phyloP scores from a whole-genome alignment of 441 rosid genomes.

The Codiaeum variegatum region DNA sequence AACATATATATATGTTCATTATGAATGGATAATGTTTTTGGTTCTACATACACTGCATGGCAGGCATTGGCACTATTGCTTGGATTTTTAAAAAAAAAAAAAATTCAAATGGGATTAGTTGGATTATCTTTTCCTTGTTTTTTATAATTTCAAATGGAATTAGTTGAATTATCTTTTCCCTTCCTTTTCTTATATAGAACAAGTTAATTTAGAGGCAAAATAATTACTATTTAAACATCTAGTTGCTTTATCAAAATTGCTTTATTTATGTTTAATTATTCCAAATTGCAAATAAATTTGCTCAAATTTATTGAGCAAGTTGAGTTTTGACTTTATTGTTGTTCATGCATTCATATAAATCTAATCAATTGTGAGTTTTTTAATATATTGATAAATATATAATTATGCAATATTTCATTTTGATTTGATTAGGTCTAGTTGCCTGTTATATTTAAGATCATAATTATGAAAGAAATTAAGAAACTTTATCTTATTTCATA shows the following conservation, averaged over 20 bases:
- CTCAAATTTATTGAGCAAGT: background rate
- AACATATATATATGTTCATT: background rate
- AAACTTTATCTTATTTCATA: too few relatives aligned
- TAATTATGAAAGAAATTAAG: too few relatives aligned
- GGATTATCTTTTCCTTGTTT: too few relatives aligned
- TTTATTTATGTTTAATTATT: background rate
- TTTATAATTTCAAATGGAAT: background rate
- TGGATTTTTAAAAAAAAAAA: background rate
- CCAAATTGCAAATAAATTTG: background rate
- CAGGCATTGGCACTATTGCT: background rate
- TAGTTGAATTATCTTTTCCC: background rate
- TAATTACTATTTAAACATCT: background rate
- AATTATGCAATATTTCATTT: too few relatives aligned
- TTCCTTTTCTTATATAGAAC: background rate
- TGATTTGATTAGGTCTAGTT: too few relatives aligned
- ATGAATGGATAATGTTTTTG: slow-evolving; percentile 10
- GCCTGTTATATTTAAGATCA: too few relatives aligned
- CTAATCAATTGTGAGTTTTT: too few relatives aligned
- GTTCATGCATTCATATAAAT: background rate
- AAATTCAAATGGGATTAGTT: too few relatives aligned
- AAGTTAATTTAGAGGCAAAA: background rate
- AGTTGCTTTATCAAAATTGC: background rate
- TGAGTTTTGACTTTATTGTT: background rate
- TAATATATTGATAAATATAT: too few relatives aligned
- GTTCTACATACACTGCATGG: background rate